Base-by-base conservation (phyloP, 371 early-diverging fungal species). In the Rhizopus microsporus region DNA sequence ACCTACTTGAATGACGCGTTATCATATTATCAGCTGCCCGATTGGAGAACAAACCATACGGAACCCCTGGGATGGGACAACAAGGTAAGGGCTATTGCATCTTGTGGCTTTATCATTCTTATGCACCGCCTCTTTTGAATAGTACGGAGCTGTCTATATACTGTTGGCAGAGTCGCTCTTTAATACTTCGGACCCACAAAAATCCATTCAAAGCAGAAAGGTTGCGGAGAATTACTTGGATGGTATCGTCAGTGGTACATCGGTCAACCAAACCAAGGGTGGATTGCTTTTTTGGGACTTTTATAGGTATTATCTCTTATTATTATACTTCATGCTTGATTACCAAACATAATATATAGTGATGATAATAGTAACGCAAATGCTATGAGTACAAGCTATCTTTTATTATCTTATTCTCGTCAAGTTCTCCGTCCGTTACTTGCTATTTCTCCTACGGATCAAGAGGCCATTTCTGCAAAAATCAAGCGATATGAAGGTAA, bases 261-360 rank as follows among this genome's bases (percentile, higher is more conserved):
- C 65, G 29, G 72, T 64, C 44, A 51, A 52, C 44, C 63, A 66
- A 17, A 81, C 81, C 0, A 59, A 62, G 15, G 80, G 76, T 13
- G 80, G 80, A 1, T 42, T 81, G 5, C 59, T 74, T n/a, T 80
- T 66, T 43, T 78, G 77, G 58, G 45, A 62, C 31, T 69, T 60
- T 23, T 71, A 71, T 38, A 76, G 78, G 42, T 64, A 60, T 34
- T 10, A n/a, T 8, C 4, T 29, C 29, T 29, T 29, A 7, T 15
- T 34, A 1, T n/a, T 35, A 33, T 34, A 3, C 3, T 13, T 39
- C 0, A 39, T 39, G 40, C 10, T 23, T 23, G 23, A 23, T 23
- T 23, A 23, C 23, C 23, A 23, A 23, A 23, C 23, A 23, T 23
- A 23, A 7, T 23, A 50, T 34, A 30, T 46, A 66, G 66, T 32